phyloP scores from a whole-genome alignment of 148 eudicot genomes.

The Heliosperma pusillum region DNA sequence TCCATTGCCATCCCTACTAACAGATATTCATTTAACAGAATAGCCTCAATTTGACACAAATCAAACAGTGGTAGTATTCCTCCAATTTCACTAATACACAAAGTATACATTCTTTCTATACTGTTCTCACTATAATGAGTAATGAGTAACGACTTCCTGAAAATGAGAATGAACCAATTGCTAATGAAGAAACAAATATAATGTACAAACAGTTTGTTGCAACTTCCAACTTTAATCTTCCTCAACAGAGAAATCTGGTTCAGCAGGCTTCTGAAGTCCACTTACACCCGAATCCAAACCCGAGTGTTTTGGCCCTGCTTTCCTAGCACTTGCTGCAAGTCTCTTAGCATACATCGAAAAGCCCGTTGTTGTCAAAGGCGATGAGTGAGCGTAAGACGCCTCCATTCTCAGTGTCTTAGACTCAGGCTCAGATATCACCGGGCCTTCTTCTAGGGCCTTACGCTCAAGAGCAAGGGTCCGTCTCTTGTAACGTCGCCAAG shows the following conservation, averaged over 20 bases:
- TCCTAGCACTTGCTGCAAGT: constrained; percentile 39
- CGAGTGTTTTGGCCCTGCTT: constrained; percentile 29
- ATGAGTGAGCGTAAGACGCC: constrained; percentile 10
- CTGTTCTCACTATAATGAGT: constrained; percentile 1
- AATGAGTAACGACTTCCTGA: neutral
- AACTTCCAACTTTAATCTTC: constrained; percentile 29
- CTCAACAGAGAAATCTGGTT: constrained; percentile 81
- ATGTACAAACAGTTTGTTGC: neutral
- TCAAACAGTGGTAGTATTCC: neutral
- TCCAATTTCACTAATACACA: neutral
- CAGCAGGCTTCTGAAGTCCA: constrained; percentile 71
- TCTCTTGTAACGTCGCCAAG: constrained; percentile 56
- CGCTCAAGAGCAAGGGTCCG: constrained; percentile 35
- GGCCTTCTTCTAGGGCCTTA: constrained; percentile 23
- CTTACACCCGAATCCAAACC: constrained; percentile 35
- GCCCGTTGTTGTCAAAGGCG: constrained; percentile 27
- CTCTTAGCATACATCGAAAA: constrained; percentile 38
- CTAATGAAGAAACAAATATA: neutral
- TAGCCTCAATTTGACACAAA: neutral
- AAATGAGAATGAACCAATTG: neutral
- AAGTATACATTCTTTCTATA: neutral
- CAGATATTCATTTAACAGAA: too few species aligned
- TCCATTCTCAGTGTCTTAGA: constrained; percentile 1
- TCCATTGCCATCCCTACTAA: too few species aligned
- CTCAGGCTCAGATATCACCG: constrained; percentile 5